Conservation (phyloP, 2,329 filamentous ascomycete species). For the Aureobasidium zeae region DNA sequence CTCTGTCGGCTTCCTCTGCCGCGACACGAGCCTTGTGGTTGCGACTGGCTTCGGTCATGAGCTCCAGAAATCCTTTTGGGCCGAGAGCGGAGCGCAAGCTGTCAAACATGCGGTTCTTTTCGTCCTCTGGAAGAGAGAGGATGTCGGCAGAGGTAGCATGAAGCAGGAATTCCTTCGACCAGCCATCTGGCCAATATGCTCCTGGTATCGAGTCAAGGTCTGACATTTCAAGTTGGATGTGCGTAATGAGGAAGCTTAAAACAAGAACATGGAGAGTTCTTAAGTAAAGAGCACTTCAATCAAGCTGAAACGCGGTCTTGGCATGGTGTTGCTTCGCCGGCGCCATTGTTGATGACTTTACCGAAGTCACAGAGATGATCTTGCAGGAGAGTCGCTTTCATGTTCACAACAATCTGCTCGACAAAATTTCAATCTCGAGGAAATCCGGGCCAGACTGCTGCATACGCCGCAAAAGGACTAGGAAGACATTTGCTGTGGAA, state of each 20-base stretch:
- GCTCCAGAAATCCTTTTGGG: background rate
- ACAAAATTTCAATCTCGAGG: too few relatives aligned
- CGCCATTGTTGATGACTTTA: too few relatives aligned
- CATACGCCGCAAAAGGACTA: too few relatives aligned
- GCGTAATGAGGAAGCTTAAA: background rate
- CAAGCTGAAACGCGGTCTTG: background rate
- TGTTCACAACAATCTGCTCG: too few relatives aligned
- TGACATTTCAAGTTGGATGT: background rate
- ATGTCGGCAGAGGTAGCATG: constrained; percentile 3
- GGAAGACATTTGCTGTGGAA: too few relatives aligned
- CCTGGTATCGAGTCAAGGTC: background rate
- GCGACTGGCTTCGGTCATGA: constrained; percentile 2
- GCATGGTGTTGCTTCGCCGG: too few relatives aligned
- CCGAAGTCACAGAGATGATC: too few relatives aligned
- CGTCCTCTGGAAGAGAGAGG: constrained; percentile 2
- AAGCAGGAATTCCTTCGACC: constrained; percentile 2
- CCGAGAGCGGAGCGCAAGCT: constrained; percentile 3
- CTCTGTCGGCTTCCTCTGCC: background rate
- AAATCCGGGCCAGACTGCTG: too few relatives aligned
- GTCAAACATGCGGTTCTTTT: constrained; percentile 7
- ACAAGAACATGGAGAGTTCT: background rate
- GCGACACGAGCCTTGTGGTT: constrained; percentile 6
- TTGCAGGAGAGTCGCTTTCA: too few relatives aligned
- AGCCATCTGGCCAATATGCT: background rate
- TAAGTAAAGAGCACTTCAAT: background rate